Evolutionary conservation across 352 stramenopile species (phyloP), one percentile per base, ranked within the genome.

Genomic region (Globisporangium lucens): DNA sequence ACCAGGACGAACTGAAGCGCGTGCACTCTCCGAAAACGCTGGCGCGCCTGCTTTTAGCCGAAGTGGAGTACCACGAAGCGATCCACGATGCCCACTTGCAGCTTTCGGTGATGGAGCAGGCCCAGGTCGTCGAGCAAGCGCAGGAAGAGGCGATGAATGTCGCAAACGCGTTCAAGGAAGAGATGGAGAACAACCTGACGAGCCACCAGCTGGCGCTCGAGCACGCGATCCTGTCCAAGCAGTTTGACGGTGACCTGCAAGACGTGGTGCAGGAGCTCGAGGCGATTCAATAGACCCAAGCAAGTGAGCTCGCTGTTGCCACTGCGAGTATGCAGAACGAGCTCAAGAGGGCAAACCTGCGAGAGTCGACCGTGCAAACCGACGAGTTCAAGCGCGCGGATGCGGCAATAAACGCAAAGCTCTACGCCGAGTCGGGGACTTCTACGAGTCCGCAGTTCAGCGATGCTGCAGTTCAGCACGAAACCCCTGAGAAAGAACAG

Each of bases 21-120:
- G 41, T 79, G 12, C 67, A 86, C 55, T 91, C 85, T 0, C 81
- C 85, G 1, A 73, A 67, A 20, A 75, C 81, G 2, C 76, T 93
- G 0, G 78, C 83, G 0, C 80, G 73, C 36, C 72, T 64, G 12
- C 52, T 93, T 33, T 67, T 93, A 7, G 83, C 83, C 7, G 83
- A 83, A 36, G 78, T 93, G 1, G 85, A 88, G 55, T 90, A 86
- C 41, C 82, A 90, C 59, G 85, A 93, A 63, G 72, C 79, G 1
- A 79, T 93, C 30, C 73, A 83, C 29, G 79, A 89, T 2, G 85
- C 85, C 0, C 83, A 90, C 27, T 56, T 89, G 20, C 81, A 91
- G 47, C 41, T 91, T 10, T 67, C 75, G 0, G 74, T 80, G 63
- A 85, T 93, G 72, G 83, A 90, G 57, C 79, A 89, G 22, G 63